phyloP scores from a whole-genome alignment of 2,329 filamentous ascomycete genomes.

The Venturia asperata region DNA sequence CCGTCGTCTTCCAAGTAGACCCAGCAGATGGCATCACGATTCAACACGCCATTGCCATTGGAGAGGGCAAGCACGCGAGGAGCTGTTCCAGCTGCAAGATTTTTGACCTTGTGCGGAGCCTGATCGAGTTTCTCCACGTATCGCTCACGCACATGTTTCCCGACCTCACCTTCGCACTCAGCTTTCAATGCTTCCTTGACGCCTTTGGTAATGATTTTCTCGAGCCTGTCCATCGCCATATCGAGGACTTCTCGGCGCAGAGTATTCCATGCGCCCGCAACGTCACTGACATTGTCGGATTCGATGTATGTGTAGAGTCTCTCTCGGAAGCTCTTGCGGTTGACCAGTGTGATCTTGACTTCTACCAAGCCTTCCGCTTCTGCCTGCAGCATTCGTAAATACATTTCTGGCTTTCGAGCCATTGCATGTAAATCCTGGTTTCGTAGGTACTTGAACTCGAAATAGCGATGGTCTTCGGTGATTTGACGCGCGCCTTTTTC shows the following conservation, averaged over 20 bases:
- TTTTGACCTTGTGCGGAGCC: constrained; percentile 90
- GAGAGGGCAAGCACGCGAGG: constrained; percentile 83
- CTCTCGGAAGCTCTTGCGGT: constrained; percentile 66
- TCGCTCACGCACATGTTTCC: constrained; percentile 80
- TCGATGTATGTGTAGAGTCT: constrained; percentile 77
- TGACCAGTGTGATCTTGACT: constrained; percentile 70
- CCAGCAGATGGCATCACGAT: constrained; percentile 74
- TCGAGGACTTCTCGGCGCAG: constrained; percentile 81
- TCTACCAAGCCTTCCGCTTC: constrained; percentile 91
- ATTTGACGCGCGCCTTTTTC: constrained; percentile 92
- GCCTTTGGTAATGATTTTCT: constrained; percentile 77
- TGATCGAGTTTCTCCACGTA: constrained; percentile 89
- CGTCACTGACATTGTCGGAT: constrained; percentile 90
- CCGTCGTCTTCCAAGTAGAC: constrained; percentile 83
- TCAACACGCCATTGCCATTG: constrained; percentile 72
- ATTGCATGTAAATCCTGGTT: constrained; percentile 81
- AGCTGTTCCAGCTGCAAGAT: constrained; percentile 78
- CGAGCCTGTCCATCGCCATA: constrained; percentile 70
- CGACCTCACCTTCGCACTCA: constrained; percentile 86
- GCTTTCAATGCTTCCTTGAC: constrained; percentile 92
- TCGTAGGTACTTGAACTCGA: constrained; percentile 93
- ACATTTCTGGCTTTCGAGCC: constrained; percentile 77
- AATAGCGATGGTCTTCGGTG: constrained; percentile 90
- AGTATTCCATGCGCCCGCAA: constrained; percentile 90
- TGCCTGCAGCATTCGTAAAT: constrained; percentile 93